These are phyloP conservation scores for Gracilaria gracilis DNA, from an alignment of 23 red algal species.

Conservation along the genomic window DNA sequence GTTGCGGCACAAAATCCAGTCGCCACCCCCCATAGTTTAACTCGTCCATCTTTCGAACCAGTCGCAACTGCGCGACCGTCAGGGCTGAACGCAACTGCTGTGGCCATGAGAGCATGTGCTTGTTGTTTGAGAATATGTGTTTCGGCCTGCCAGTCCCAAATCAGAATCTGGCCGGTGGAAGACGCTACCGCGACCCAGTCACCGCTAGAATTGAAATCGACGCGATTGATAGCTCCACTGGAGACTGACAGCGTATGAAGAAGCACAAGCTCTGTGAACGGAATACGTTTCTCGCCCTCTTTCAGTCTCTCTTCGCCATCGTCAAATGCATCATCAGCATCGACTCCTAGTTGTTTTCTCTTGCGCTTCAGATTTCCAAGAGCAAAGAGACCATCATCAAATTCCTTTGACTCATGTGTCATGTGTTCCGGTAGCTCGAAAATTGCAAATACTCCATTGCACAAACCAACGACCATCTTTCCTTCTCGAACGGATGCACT, in stretches of 20 bases:
- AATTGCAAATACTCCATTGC: constrained; percentile 85
- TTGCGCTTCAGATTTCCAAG: constrained; percentile 19
- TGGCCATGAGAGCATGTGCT: constrained; percentile 78
- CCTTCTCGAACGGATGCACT: constrained; percentile 55
- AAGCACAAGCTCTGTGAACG: constrained; percentile 62
- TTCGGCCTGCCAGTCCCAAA: constrained; percentile 99
- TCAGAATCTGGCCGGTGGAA: constrained; percentile 72
- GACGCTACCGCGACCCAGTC: constrained; percentile 93
- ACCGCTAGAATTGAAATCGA: constrained; percentile 74
- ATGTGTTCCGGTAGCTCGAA: constrained; percentile 79
- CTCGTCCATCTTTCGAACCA: constrained; percentile 84
- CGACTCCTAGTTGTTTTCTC: not conserved
- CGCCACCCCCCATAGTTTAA: constrained; percentile 90
- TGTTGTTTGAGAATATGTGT: constrained; percentile 98
- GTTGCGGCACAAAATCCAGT: constrained; percentile 91
- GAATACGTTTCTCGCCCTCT: constrained; percentile 11
- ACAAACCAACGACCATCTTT: constrained; percentile 72
- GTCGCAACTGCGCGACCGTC: constrained; percentile 89
- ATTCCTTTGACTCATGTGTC: constrained; percentile 59
- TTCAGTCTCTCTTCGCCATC: constrained; percentile 8
- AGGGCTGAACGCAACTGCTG: constrained; percentile 81
- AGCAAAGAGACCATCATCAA: constrained; percentile 76
- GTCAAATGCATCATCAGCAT: constrained; percentile 2
- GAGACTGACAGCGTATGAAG: constrained; percentile 81
- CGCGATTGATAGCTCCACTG: constrained; percentile 47